Percentiles rank a stretch among this genome's conserved stretches.
These are phyloP conservation scores for Penicillium sp. DNA, from an alignment of 2,329 filamentous ascomycete species.

Conservation along the genomic window DNA sequence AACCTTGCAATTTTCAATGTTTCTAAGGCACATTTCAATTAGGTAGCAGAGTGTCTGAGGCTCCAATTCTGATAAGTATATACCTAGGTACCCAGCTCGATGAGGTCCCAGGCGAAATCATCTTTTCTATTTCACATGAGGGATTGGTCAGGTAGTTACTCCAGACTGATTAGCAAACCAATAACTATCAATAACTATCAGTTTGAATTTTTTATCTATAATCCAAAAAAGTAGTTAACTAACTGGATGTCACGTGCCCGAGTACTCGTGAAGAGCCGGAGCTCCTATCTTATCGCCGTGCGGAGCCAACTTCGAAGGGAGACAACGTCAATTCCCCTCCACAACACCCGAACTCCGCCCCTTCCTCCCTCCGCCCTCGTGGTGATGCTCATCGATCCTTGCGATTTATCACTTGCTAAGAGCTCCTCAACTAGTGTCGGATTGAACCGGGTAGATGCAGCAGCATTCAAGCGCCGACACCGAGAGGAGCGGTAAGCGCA, in stretches of 20 bases:
- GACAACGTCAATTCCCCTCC: constrained; percentile 22
- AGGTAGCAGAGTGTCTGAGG: too few species aligned
- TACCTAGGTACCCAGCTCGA: too few species aligned
- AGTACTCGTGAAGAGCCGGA: not conserved
- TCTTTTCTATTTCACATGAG: too few species aligned
- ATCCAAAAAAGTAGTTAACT: too few species aligned
- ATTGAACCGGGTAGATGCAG: constrained; percentile 42
- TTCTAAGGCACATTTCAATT: not conserved
- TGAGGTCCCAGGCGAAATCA: too few species aligned
- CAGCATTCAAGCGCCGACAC: constrained; percentile 34
- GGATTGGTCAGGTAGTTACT: too few species aligned
- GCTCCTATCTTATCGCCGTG: constrained; percentile 26
- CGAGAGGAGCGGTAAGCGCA: constrained; percentile 43
- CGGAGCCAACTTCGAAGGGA: constrained; percentile 16
- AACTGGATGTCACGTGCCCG: not conserved
- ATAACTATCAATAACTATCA: too few species aligned
- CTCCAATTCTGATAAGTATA: too few species aligned
- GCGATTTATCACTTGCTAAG: constrained; percentile 16
- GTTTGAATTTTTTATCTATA: too few species aligned
- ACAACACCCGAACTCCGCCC: constrained; percentile 5
- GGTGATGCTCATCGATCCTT: constrained; percentile 13
- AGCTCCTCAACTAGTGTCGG: constrained; percentile 18
- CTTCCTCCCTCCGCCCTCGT: constrained; percentile 7
- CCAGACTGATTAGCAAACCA: too few species aligned
- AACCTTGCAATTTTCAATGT: not conserved